Evolutionary conservation across 106 monocot genomes (phyloP), one percentile per base, ranked within the genome.

Genomic region (Phalaenopsis aphrodite): DNA sequence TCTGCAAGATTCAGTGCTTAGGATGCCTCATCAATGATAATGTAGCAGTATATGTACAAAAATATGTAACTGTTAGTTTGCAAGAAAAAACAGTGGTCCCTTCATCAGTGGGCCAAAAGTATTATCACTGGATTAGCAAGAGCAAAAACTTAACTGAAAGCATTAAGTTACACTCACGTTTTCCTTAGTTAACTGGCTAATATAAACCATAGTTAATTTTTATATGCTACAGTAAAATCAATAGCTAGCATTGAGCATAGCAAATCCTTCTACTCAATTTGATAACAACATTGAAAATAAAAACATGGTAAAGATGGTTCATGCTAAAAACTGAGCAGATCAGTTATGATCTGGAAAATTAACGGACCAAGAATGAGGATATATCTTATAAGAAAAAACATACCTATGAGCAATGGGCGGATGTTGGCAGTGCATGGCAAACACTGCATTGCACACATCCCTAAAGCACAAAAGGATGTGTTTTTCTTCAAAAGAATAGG

Each of bases 371-470:
- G 30, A 71, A 71, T 69, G 11, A 71, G 15, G 12, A 71, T 71
- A 39, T 3, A 71, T 37, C 38, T 71, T 71, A 39, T 15, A 71
- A 38, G 71, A 38, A 71, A 39, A 39, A 36, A 17, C 4, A 71
- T 81, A 90, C 90, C 87, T 90, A 81, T 90, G 85, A 57, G 87
- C 87, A 79, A 90, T 87, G 41, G 89, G 89, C 8, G 89, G 86
- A 17, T 82, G 78, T 74, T 85, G 89, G 75, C 82, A 84, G 67
- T 89, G 89, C 89, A 87, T 89, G 11, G 86, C 82, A 76, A 86
- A 87, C 38, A 89, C 84, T 10, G 84, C 86, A 75, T 89, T 86
- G 68, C 89, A 89, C 8, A 87, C 77, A 76, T 89, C 89, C 48
- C 89, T 86, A 66, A 89, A 89, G 67, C 86, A 84, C 79, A 87